Base-by-base conservation (phyloP, 1,284 basidiomycete genomes). In the Porogramme epimiltina region DNA sequence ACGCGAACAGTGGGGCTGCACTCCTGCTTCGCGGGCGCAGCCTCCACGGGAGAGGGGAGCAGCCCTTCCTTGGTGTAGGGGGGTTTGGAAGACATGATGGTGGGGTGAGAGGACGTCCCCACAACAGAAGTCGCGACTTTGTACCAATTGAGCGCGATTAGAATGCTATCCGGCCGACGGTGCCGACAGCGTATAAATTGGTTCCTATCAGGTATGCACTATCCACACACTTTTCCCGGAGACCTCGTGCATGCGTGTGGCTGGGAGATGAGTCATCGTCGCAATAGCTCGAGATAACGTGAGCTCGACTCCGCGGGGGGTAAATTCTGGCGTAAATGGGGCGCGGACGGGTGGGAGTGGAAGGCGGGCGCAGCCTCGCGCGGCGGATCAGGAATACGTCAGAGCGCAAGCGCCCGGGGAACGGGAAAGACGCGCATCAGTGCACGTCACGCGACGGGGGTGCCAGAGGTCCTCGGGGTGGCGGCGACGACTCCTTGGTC, bases 41-140 rank as follows among this genome's bases (percentile, higher is more conserved):
- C 42, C 43, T 49, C 53, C 3, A 42, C 41, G 13, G 45, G 51
- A 33, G 51, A 42, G n/a, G 51, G 53, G 22, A 55, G 49, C 23
- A 55, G 43, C 2, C 33, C 45, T 23, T 24, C 44, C 52, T 58
- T 59, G 45, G 57, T 52, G 40, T 37, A 45, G 41, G 51, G 15
- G 42, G 24, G 42, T 45, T 49, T 47, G 42, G 31, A 18, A 25
- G 61, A 48, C 61, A 63, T 63, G 52, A 46, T 52, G 55, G 44
- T 47, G 48, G 23, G 15, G 41, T 40, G 45, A 39, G 47, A 38
- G 19, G n/a, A 9, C n/a, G n/a, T n/a, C n/a, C n/a, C n/a, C n/a
- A n/a, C n/a, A n/a, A 16, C 34, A 16, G n/a, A 3, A 36, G 10
- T 8, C 25, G 23, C 13, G 20, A 42, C 22, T 16, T 11, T 19